Evolutionary conservation across 768 basidiomycete genomes (phyloP), one percentile per base, ranked within the genome.

Genomic region (Leccinum subgranulosum): DNA sequence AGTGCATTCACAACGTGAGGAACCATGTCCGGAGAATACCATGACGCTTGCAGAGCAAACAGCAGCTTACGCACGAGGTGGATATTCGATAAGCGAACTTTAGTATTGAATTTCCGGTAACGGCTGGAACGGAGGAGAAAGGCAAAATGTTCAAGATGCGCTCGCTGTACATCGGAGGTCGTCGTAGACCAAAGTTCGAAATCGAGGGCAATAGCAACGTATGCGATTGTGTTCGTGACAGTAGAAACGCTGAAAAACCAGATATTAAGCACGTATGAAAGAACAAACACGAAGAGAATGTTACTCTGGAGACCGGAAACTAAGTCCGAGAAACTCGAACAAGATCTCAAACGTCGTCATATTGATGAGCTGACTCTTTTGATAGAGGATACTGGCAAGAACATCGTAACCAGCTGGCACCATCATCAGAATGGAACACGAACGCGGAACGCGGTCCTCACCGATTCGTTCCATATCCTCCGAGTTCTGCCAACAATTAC

Each of bases 381-480:
- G 75, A 27, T 87, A 77, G 15, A 98, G 76, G 23, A 90, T 85
- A 31, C 83, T 84, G 0, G 85, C 84, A 4, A 98, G 78, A 36
- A 93, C 85, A 53, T 96, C 94, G 64, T 95, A 98, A 10, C 93
- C 94, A 54, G 86, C 92, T 94, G 56, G 15, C 25, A 19, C 25
- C 23, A n/a, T 60, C 51, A 53, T 47, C 23, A 47, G 21, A 25
- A 25, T 31, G 25, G 55, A 51, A n/a, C 19, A 25, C n/a, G 6
- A 51, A 39, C 2, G 47, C 43, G 36, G 6, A 49, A 31, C 17
- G n/a, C 15, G n/a, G 4, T 12, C 78, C 88, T 65, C 64, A 94
- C 93, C 84, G 54, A 94, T 74, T 33, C 87, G 79, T 67, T 96
- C 94, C 87, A 95, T 93, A 63, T 97, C 95, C 67, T 95, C 94